Percentiles rank a stretch among this genome's conserved stretches.
phyloP scores from a whole-genome alignment of 192 early-diverging fungal species.

The Spinellus fusiger region DNA sequence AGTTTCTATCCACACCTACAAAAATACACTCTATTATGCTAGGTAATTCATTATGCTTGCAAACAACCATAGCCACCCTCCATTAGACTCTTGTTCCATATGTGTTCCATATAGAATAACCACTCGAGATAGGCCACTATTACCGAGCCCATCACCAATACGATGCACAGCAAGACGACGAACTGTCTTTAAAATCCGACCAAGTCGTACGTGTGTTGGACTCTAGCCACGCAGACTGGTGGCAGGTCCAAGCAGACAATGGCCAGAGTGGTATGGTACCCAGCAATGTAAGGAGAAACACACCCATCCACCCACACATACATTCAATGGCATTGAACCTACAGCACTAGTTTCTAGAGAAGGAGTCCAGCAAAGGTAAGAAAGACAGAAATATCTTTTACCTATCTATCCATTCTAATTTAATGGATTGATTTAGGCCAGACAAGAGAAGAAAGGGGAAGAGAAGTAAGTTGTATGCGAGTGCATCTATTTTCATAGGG shows the following conservation, averaged over 20 bases:
- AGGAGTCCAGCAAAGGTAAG: background rate
- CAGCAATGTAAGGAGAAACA: slow-evolving; percentile 32
- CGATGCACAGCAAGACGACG: slow-evolving; percentile 58
- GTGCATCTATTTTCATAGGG: no score
- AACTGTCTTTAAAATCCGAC: slow-evolving; percentile 49
- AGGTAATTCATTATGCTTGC: no score
- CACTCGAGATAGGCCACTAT: no score
- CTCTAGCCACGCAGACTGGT: slow-evolving; percentile 45
- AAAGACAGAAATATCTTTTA: background rate
- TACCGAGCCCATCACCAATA: slow-evolving; percentile 39
- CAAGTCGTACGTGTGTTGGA: slow-evolving; percentile 51
- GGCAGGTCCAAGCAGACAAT: slow-evolving; percentile 35
- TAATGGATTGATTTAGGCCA: no score
- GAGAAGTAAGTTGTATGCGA: no score
- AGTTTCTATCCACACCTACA: no score
- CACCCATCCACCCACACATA: background rate
- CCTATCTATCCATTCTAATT: background rate
- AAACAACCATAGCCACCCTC: no score
- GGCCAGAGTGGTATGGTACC: slow-evolving; percentile 38
- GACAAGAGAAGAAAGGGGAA: no score
- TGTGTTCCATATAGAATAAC: no score
- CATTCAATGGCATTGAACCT: background rate
- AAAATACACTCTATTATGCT: no score
- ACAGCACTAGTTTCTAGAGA: slow-evolving; percentile 16
- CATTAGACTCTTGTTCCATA: no score